Evolutionary conservation across 1,284 basidiomycete genomes (phyloP).

Genomic region (Thelephora terrestris): DNA sequence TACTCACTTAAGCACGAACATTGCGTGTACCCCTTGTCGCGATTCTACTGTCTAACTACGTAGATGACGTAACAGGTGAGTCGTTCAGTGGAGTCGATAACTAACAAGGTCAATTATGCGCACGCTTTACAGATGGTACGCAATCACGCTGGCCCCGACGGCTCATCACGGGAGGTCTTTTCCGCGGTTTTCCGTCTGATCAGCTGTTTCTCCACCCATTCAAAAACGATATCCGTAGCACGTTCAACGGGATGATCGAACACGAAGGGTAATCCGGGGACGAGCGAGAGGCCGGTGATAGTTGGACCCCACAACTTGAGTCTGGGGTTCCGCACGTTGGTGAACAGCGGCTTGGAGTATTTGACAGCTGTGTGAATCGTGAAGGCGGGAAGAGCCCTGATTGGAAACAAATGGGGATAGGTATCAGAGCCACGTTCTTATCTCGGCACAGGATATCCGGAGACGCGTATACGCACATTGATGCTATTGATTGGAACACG

Average conservation of each 20-base stretch:
- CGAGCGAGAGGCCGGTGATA: constrained; percentile 63
- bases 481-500: constrained; percentile 82
- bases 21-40: too few species aligned
- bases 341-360: constrained; percentile 70
- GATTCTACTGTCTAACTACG: too few species aligned
- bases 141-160: not conserved
- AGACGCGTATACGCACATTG: constrained; percentile 47
- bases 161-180: constrained; percentile 5
- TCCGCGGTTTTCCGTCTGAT: constrained; percentile 22
- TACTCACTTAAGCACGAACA: too few species aligned
- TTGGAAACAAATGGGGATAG: not conserved
- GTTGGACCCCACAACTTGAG: constrained; percentile 79
- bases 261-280: constrained; percentile 73
- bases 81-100: too few species aligned
- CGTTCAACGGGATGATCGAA: constrained; percentile 80
- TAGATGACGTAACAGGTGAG: too few species aligned
- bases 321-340: constrained; percentile 49
- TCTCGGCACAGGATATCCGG: not conserved
- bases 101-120: too few species aligned
- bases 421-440: not conserved
- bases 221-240: constrained; percentile 51
- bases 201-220: constrained; percentile 51
- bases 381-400: constrained; percentile 66
- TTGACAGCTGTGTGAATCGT: constrained; percentile 82
- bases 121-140: too few species aligned